Percentiles rank a stretch among this genome's conserved stretches.
Evolutionary conservation across 2,329 filamentous ascomycete species (phyloP).

Genomic region (Penicillium sp.): DNA sequence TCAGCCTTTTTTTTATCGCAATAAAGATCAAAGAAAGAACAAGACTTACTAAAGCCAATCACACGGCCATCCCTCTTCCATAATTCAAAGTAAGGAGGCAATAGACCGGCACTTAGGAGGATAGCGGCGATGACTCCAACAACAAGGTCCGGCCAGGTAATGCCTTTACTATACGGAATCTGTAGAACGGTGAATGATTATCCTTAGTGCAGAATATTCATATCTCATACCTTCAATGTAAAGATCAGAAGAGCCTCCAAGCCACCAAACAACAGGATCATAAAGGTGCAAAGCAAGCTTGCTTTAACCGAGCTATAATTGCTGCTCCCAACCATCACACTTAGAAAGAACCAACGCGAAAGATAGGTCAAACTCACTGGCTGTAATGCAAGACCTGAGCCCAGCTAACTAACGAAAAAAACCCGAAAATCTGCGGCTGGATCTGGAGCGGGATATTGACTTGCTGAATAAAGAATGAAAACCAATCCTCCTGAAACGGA

Average conservation of each 20-base stretch:
- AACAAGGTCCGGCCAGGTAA: constrained; percentile 58
- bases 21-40: neutral
- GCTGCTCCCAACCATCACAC: constrained; percentile 20
- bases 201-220: neutral
- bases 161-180: constrained; percentile 60
- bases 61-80: constrained; percentile 66
- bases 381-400: constrained; percentile 58
- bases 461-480: constrained; percentile 41
- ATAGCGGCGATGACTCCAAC: constrained; percentile 64
- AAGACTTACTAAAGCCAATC: constrained; percentile 60
- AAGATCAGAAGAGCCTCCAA: constrained; percentile 62
- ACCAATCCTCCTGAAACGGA: neutral
- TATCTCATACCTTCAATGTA: constrained; percentile 54
- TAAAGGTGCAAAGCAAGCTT: constrained; percentile 43
- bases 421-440: constrained; percentile 59
- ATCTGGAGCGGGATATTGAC: constrained; percentile 60
- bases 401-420: constrained; percentile 56
- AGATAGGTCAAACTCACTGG: constrained; percentile 40
- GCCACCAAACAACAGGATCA: constrained; percentile 54
- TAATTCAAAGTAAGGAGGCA: constrained; percentile 66
- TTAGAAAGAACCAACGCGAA: constrained; percentile 2
- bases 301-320: constrained; percentile 53
- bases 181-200: constrained; percentile 1
- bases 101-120: constrained; percentile 59
- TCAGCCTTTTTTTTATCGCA: neutral